Evolutionary conservation across 2,329 filamentous ascomycete species (phyloP), one percentile per base, ranked within the genome.

Genomic region (Diaporthe destruens): DNA sequence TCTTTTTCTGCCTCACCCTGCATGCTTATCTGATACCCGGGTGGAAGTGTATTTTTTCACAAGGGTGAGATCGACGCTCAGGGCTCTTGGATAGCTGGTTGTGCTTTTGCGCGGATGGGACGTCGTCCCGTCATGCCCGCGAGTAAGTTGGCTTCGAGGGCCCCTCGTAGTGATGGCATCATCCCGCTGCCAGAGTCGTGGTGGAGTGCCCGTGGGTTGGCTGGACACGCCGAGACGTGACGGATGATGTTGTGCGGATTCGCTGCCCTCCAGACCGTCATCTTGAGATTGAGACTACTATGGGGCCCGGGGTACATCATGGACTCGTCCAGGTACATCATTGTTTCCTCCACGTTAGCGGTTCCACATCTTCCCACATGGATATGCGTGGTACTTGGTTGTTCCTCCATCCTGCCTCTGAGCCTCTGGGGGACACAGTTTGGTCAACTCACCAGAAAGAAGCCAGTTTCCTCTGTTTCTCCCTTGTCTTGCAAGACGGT

Each of bases 291-390:
- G 47, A 47, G 32, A 20, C 11, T 25, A 12, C 44, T n/a, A 39
- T 18, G 61, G 61, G 8, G 6, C 12, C 61, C 44, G 6, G 47
- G 61, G 47, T 66, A 66, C 47, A 53, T 66, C 44, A 53, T 66
- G 44, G 44, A 36, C 61, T 51, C 44, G 44, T 51, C 61, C 29
- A 7, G 61, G 47, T 66, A 66, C 61, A 66, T 66, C 61, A 66
- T 66, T 32, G 61, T 4, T n/a, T 39, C 32, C 47, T 53, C 61
- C 61, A 53, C 36, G 25, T 61, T 59, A 51, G 51, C 39, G 65
- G 72, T 69, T 54, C 72, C 72, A 74, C 70, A 69, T 36, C 36
- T 69, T 47, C 36, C 39, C 39, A 36, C 53, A 70, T 53, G 72
- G 51, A 47, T 68, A 39, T 69, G 51, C 71, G 53, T 29, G 25